These are phyloP conservation scores for Phytophthora sp. DNA, from an alignment of 352 stramenopile genomes.

Conservation along the genomic window DNA sequence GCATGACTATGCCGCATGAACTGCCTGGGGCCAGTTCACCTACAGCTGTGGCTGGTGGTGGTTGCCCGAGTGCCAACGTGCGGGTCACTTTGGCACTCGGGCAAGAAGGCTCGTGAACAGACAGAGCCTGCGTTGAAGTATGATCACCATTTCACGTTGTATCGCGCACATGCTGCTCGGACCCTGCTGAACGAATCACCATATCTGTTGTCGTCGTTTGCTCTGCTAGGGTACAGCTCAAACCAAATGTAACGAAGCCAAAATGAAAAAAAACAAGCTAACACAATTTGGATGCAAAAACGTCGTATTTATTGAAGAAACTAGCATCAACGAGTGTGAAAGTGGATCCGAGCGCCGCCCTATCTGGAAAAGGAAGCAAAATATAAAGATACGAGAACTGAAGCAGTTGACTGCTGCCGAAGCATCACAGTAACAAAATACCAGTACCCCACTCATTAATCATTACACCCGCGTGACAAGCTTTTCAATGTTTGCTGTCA, in stretches of 20 bases:
- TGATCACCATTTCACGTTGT: no score
- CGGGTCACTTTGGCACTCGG: no score
- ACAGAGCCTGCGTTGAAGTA: no score
- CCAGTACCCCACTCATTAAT: constrained; percentile 37
- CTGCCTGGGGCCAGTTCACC: constrained; percentile 2
- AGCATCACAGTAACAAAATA: constrained; percentile 38
- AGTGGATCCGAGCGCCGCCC: constrained; percentile 1
- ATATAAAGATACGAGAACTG: constrained; percentile 24
- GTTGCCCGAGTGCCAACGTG: neutral
- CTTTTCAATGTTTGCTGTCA: constrained; percentile 23
- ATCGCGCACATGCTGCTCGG: constrained; percentile 26
- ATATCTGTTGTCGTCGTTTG: constrained; percentile 19
- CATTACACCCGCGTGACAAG: constrained; percentile 28
- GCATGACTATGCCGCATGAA: constrained; percentile 8
- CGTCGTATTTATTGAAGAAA: constrained; percentile 31
- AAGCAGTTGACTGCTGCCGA: constrained; percentile 31
- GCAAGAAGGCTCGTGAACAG: no score
- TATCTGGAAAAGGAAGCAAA: constrained; percentile 22
- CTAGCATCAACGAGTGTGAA: no score
- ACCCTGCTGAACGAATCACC: constrained; percentile 27
- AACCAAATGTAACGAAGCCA: neutral
- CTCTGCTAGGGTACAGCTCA: neutral
- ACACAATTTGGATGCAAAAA: constrained; percentile 27
- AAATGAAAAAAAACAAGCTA: constrained; percentile 11
- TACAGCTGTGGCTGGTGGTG: constrained; percentile 6